Base-by-base conservation (phyloP, 352 stramenopile genomes). In the Thalassiosira hispida region DNA sequence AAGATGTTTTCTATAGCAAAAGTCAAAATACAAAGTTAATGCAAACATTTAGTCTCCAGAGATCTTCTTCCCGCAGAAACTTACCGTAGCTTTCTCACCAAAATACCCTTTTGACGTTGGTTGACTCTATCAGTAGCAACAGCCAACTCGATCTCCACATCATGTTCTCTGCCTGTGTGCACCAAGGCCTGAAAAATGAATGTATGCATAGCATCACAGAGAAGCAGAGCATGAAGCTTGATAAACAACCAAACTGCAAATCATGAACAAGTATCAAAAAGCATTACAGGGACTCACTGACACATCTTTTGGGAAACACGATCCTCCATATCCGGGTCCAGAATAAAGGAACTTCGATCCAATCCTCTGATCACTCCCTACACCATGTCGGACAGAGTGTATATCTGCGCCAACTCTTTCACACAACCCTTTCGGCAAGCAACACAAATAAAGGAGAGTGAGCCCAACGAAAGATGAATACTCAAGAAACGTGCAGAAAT, bases 221-320 rank as follows among this genome's bases (percentile, higher is more conserved):
- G 3, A 38, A 38, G 3, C 8, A 38, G 31, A 38, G 31, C 8
- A 38, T 38, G 8, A 8, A 38, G 3, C 31, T 38, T 38, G 31
- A 38, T 9, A 3, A 38, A 8, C 31, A 38, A 9, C 31, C 8
- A n/a, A n/a, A 42, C 11, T 42, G 33, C 5, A 42, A 42, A 42
- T 42, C 11, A 16, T 14, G 8, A 49, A 12, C 40, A 49, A 16
- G 6, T 20, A 20, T 14, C 11, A 42, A 5, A 42, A 49, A 20
- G n/a, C 40, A 49, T 16, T 12, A 49, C 6, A 4, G n/a, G 6
- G 40, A 49, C 40, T 49, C 40, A 49, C 40, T 6, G 18, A 51
- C 0, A 78, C 69, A 35, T 78, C 69, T 12, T 78, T 78, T 0
- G 69, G 69, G 14, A 78, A 78, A 22, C 69, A 78, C 7, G 59